phyloP scores from a whole-genome alignment of 2,329 filamentous ascomycete genomes.

The Venturia nashicola region DNA sequence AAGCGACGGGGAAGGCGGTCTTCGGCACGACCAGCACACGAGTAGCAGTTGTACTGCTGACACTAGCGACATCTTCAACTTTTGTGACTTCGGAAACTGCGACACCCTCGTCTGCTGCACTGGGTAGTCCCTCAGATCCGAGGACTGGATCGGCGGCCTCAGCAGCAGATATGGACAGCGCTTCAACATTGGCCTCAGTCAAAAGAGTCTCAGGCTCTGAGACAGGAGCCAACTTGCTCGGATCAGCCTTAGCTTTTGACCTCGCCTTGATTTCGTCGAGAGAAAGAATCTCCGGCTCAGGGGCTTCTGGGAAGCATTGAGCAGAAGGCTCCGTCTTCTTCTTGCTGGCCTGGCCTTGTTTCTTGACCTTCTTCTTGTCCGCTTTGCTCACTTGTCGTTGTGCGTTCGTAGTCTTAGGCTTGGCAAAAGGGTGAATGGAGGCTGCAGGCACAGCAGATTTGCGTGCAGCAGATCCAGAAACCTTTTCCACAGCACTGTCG shows the following conservation, averaged over 20 bases:
- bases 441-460: background rate
- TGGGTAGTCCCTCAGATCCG: background rate
- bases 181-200: background rate
- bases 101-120: background rate
- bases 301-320: background rate
- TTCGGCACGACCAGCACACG: background rate
- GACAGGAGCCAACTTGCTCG: background rate
- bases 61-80: background rate
- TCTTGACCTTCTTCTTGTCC: constrained; percentile 5
- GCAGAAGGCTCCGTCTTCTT: background rate
- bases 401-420: background rate
- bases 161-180: background rate
- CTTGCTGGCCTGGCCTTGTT: background rate
- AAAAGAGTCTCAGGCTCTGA: background rate
- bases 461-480: background rate
- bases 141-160: background rate
- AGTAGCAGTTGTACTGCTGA: background rate
- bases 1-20: background rate
- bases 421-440: background rate
- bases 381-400: constrained; percentile 2
- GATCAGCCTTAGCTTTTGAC: background rate
- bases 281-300: constrained; percentile 4
- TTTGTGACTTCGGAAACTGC: background rate
- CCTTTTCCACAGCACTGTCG: background rate
- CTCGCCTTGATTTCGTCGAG: background rate